Evolutionary conservation across 140 eudicot species (phyloP).

Genomic region (Ambrosia hybrid): DNA sequence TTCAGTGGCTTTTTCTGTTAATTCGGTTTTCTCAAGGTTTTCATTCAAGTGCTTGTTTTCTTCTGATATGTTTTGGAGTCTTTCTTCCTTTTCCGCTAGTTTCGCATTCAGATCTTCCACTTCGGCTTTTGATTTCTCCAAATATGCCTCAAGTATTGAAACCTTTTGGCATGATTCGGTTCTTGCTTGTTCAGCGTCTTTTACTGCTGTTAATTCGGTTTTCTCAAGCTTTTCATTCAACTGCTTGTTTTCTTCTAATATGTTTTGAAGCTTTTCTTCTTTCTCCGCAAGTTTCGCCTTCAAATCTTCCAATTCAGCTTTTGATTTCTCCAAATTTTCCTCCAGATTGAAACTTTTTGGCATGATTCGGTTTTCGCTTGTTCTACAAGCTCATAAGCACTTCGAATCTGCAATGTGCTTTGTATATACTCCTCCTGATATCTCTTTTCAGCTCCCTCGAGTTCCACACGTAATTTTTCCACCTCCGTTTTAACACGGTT

Average conservation of each 20-base stretch:
- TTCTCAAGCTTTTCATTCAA: conserved; percentile 38
- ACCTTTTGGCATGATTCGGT: conserved; percentile 53
- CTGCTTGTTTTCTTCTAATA: conserved; percentile 43
- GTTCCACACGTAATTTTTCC: conserved; percentile 49
- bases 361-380: conserved; percentile 54
- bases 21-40: conserved; percentile 36
- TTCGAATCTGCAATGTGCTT: conserved; percentile 74
- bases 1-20: conserved; percentile 29
- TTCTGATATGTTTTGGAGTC: conserved; percentile 31
- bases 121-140: conserved; percentile 45
- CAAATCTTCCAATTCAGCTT: conserved; percentile 49
- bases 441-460: conserved; percentile 74
- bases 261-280: conserved; percentile 37
- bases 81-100: conserved; percentile 45
- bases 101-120: conserved; percentile 50
- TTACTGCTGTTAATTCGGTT: conserved; percentile 44
- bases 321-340: conserved; percentile 46
- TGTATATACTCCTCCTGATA: conserved; percentile 73
- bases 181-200: conserved; percentile 44
- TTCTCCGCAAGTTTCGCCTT: conserved; percentile 43
- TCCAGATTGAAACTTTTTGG: conserved; percentile 57
- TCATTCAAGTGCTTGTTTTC: conserved; percentile 44
- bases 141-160: conserved; percentile 47
- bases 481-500: conserved; percentile 47
- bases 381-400: conserved; percentile 78